phyloP scores from a whole-genome alignment of 176 grass and related monocot genomes.

The Secale cereale region DNA sequence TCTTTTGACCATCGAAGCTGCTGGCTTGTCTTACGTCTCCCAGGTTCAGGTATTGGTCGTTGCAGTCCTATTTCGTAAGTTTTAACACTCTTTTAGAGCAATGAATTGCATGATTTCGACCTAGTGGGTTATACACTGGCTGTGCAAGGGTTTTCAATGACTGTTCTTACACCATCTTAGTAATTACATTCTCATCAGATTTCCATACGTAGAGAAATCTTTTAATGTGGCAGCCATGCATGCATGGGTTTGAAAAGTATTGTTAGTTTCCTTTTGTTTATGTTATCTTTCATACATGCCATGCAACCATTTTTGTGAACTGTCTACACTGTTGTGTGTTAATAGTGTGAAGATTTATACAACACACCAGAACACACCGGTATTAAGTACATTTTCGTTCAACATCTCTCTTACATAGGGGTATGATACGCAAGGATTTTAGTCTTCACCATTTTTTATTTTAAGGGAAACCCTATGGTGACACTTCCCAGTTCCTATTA shows the following conservation, averaged over 20 bases:
- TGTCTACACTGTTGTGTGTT: background rate
- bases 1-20: slow-evolving; percentile 97
- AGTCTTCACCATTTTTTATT: background rate
- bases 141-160: background rate
- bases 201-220: background rate
- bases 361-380: background rate
- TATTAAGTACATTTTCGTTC: background rate
- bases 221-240: background rate
- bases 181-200: background rate
- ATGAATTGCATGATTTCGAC: background rate
- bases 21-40: slow-evolving; percentile 89
- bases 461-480: background rate
- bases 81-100: background rate
- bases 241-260: background rate
- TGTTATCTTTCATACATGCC: background rate
- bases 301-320: background rate
- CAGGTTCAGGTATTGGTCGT: slow-evolving; percentile 79
- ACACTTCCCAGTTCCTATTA: background rate
- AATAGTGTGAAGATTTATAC: background rate
- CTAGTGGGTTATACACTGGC: background rate
- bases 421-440: background rate
- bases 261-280: background rate
- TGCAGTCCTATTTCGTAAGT: slow-evolving; percentile 11
- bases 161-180: slow-evolving; percentile 12
- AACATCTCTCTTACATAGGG: background rate